Base-by-base conservation (phyloP, 2,329 filamentous ascomycete genomes). In the Aureobasidium melanogenum region DNA sequence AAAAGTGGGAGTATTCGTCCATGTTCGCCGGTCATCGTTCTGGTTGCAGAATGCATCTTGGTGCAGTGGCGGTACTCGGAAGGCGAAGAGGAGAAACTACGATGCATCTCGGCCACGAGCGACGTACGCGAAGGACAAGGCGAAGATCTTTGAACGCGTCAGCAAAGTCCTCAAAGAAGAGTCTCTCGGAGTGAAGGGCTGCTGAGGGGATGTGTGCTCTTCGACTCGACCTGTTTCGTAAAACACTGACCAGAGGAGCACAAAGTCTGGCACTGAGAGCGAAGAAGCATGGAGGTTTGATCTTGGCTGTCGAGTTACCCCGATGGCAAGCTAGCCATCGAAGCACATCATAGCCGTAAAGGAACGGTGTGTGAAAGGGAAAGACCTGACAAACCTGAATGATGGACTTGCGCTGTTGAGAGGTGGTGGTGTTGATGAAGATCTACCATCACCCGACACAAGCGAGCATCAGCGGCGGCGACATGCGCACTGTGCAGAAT, bases 301-400 rank as follows among this genome's bases (percentile, higher is more conserved):
- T 41, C 15, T 54, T 54, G 50, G 50, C 36, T 41, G 50, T 17
- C 15, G 24, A 54, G 1, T 8, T 19, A 24, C 34, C 19, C 36
- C 36, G 26, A 55, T 22, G 36, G 26, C 51, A 41, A 22, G 17
- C 17, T 22, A 32, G 38, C 36, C 51, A 43, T n/a, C 9, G 26
- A 43, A 36, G 54, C 54, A 57, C 54, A 57, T 57, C 54, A 56
- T 46, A 46, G 54, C 54, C 41, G 54, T 57, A 30, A 57, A 46
- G 54, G 39, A 38, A 19, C 46, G 39, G 52, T 44, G 54, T 51
- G 47, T 24, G 19, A 19, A 51, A 51, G 30, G 28, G 30, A 36
- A 24, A 51, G 47, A 19, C n/a, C 24, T 36, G 47, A 36, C 47
- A 15, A 22, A 51, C n/a, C 19, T 36, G 30, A 17, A 17, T 43